A percentile compares a stretch with the other conserved stretches of the same genome.
Conservation (phyloP, 108 stramenopile species). For the Bacterosira constricta region DNA sequence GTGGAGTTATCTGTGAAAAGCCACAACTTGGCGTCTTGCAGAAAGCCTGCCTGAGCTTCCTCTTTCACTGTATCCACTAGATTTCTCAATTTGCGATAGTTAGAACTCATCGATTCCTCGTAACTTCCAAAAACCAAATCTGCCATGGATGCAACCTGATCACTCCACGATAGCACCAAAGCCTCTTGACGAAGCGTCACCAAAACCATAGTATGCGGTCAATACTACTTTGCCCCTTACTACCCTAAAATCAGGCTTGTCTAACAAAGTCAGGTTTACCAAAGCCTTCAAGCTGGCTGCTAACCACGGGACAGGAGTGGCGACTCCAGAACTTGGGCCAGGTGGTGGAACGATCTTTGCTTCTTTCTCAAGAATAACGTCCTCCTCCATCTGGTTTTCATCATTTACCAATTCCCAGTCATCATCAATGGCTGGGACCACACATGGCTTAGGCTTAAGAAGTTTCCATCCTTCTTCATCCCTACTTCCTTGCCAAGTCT, state of each 20-base stretch:
- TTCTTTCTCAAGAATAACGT: not conserved
- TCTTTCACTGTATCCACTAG: too few relatives aligned
- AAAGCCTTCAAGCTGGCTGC: too few relatives aligned
- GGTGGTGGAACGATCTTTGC: too few relatives aligned
- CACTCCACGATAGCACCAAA: not conserved
- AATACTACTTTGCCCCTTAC: not conserved
- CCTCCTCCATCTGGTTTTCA: not conserved
- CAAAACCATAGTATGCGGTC: too few relatives aligned
- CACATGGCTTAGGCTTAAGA: too few relatives aligned
- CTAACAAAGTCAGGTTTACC: too few relatives aligned
- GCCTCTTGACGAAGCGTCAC: conserved; percentile 13
- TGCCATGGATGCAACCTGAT: not conserved
- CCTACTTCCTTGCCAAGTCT: too few relatives aligned
- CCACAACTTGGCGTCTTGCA: conserved; percentile 32
- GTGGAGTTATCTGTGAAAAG: conserved; percentile 55
- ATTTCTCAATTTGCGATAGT: conserved; percentile 10
- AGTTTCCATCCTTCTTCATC: too few relatives aligned
- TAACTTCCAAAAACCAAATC: too few relatives aligned
- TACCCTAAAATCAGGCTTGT: too few relatives aligned
- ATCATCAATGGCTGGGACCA: not conserved
- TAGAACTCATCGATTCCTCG: conserved; percentile 9
- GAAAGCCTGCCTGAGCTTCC: not conserved
- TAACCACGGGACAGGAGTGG: too few relatives aligned
- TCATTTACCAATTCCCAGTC: not conserved
- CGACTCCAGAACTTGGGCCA: too few relatives aligned